Percentiles rank a stretch among this genome's conserved stretches.
Conservation (phyloP, 306 rosid genomes). For the Urtica urens region DNA sequence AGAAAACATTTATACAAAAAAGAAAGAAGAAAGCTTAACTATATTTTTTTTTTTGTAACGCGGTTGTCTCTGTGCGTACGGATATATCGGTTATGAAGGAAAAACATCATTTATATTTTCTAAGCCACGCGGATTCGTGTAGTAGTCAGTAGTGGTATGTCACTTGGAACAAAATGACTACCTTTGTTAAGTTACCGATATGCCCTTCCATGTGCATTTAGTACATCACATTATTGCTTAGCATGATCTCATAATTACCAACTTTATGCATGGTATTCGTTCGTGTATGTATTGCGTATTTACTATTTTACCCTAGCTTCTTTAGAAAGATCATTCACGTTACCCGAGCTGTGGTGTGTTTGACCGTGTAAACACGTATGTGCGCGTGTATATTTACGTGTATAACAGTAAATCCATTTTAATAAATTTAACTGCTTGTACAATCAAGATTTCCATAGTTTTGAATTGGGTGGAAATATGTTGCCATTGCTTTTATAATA, state of each 20-base stretch:
- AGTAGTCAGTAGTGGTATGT: constrained; percentile 8
- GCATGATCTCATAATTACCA: background rate
- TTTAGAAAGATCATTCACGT: no score
- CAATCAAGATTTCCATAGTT: no score
- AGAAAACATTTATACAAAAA: no score
- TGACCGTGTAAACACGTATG: no score
- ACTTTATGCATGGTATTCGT: background rate
- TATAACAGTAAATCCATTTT: no score
- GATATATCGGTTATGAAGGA: constrained; percentile 22
- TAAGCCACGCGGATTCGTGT: constrained; percentile 23
- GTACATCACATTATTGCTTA: background rate
- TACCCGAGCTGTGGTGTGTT: no score
- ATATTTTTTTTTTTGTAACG: constrained; percentile 2
- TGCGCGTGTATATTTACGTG: no score
- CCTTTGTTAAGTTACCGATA: background rate
- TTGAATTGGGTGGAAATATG: no score
- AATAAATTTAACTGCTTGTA: no score
- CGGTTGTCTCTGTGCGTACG: constrained; percentile 27
- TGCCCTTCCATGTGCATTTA: background rate
- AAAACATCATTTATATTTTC: constrained; percentile 19
- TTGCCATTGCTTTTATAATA: no score
- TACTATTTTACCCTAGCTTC: background rate
- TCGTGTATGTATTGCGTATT: background rate
- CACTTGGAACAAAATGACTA: background rate
- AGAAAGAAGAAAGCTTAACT: no score